Percentiles rank a stretch among this genome's conserved stretches.
phyloP scores from a whole-genome alignment of 495 filamentous ascomycete species.

The Penicillium maclennaniae region DNA sequence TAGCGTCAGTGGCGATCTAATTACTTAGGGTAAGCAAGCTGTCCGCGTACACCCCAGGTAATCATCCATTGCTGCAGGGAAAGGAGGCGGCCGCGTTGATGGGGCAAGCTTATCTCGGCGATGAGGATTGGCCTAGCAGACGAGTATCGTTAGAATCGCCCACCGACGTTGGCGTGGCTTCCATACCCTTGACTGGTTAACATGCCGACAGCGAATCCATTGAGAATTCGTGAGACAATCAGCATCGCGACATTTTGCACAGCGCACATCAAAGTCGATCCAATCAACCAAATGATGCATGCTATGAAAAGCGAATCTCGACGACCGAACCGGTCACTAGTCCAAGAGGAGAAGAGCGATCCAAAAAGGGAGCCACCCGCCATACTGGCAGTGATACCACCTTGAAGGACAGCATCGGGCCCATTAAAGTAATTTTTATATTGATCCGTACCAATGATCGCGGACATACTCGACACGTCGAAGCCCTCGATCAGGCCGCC shows the following conservation, averaged over 20 bases:
- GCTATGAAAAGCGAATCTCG: conserved; percentile 21
- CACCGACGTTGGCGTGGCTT: neutral
- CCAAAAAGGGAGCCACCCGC: conserved; percentile 18
- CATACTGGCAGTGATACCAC: conserved; percentile 22
- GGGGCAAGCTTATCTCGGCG: conserved; percentile 21
- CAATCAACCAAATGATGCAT: conserved; percentile 18
- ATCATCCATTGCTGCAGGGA: conserved; percentile 24
- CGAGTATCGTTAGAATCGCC: neutral
- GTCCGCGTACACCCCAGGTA: conserved; percentile 17
- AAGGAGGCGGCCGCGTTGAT: conserved; percentile 17
- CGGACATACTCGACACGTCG: conserved; percentile 23
- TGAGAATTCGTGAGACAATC: conserved; percentile 16
- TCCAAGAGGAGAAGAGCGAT: conserved; percentile 16
- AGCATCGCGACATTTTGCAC: conserved; percentile 19
- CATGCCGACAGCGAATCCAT: conserved; percentile 19
- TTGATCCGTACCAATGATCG: conserved; percentile 21
- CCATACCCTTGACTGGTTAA: conserved; percentile 19
- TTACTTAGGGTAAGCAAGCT: neutral
- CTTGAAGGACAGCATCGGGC: conserved; percentile 14
- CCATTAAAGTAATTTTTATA: conserved; percentile 19
- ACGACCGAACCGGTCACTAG: conserved; percentile 18
- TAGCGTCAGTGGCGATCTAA: neutral
- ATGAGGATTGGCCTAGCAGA: conserved; percentile 16
- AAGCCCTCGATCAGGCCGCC: conserved; percentile 20
- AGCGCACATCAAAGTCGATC: conserved; percentile 21